These are phyloP conservation scores for Chiua virens DNA, from an alignment of 768 basidiomycete species.

Conservation along the genomic window DNA sequence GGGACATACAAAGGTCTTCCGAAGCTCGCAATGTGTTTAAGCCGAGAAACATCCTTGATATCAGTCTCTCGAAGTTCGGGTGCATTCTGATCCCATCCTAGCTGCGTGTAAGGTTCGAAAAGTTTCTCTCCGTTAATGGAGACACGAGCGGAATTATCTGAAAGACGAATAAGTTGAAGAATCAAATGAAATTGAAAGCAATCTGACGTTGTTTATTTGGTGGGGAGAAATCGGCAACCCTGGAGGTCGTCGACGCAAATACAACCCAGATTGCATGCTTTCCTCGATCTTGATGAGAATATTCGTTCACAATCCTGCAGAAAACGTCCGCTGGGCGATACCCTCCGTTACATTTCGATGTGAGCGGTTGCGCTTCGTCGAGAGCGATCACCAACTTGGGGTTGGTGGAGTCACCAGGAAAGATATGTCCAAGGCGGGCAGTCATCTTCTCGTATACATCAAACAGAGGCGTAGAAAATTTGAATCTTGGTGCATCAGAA, in stretches of 20 bases:
- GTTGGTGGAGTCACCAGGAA: too few relatives aligned
- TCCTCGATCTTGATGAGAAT: not conserved
- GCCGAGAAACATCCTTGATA: not conserved
- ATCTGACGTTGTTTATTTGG: not conserved
- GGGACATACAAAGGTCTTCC: constrained; percentile 3
- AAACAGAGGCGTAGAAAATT: too few relatives aligned
- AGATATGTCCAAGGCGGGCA: too few relatives aligned
- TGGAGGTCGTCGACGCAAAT: not conserved
- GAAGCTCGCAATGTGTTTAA: not conserved
- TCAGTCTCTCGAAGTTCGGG: not conserved
- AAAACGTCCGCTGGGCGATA: not conserved
- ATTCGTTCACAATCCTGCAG: not conserved
- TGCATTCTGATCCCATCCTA: not conserved
- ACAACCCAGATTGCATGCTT: not conserved
- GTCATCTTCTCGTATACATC: too few relatives aligned
- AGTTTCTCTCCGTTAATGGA: not conserved
- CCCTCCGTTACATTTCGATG: too few relatives aligned
- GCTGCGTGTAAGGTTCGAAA: not conserved
- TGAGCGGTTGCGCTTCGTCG: too few relatives aligned
- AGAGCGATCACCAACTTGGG: too few relatives aligned
- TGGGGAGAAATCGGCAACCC: not conserved
- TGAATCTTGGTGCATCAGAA: too few relatives aligned
- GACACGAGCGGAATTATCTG: too few relatives aligned
- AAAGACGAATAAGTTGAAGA: not conserved
- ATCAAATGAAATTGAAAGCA: not conserved